Evolutionary conservation across 306 rosid species (phyloP).

Genomic region (Pyrus bretschneideri): DNA sequence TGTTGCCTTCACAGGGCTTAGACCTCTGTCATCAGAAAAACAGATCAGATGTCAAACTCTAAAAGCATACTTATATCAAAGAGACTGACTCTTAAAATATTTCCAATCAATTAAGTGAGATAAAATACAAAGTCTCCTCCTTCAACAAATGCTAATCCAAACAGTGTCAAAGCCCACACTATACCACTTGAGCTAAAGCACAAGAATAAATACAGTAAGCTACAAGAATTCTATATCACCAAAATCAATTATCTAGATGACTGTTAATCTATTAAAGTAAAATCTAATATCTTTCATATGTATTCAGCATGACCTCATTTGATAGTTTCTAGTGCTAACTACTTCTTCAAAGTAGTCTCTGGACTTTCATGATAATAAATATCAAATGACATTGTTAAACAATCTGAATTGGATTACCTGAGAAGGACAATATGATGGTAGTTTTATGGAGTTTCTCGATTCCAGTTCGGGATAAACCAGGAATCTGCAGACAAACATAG

Average conservation of each 20-base stretch:
- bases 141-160: not conserved
- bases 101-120: not conserved
- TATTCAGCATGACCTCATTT: not conserved
- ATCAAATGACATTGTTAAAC: slow-evolving; percentile 8
- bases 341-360: not conserved
- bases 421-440: slow-evolving; percentile 72
- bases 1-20: slow-evolving; percentile 65
- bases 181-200: not conserved
- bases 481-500: slow-evolving; percentile 50
- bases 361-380: not conserved
- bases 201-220: not conserved
- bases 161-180: not conserved
- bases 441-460: slow-evolving; percentile 69
- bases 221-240: not conserved
- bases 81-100: not conserved
- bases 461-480: slow-evolving; percentile 83
- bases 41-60: slow-evolving; percentile 11
- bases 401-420: slow-evolving; percentile 32
- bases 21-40: slow-evolving; percentile 41
- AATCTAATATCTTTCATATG: slow-evolving; percentile 6
- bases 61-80: not conserved
- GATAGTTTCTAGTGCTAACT: not conserved
- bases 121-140: not conserved
- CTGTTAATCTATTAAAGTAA: not conserved
- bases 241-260: not conserved